Base-by-base conservation (phyloP, 805 yeast species). In the Saturnispora serradocipensis region DNA sequence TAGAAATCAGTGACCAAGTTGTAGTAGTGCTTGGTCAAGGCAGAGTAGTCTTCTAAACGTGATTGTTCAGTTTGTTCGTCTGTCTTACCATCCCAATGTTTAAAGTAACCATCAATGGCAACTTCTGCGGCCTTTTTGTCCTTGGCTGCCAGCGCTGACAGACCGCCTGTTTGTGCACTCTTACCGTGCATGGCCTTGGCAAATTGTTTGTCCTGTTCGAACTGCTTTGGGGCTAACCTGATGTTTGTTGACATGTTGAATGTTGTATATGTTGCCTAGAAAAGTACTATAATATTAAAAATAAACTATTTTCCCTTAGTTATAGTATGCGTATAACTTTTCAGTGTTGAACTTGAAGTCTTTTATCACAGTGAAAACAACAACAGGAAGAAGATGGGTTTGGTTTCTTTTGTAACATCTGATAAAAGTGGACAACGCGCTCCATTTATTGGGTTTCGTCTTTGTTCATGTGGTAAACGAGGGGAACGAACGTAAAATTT, bases 1-100 rank as follows among this genome's bases (percentile, higher is more conserved):
- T 93, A 93, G 64, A 93, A 93, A 71, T 91, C 99, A 28, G 99
- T 93, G 48, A 88, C 97, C 66, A 91, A 81, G 73, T 93, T 93
- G 76, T 91, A 91, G 77, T 91, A 91, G 67, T 93, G 95, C 68
- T 87, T 90, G 51, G 99, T 93, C 61, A 89, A 78, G 58, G 84
- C 83, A 53, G 95, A 86, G 73, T 91, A 91, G 70, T 90, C 97
- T 40, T 77, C 79, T 55, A 89, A 73, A 71, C 99, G 78, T 18
- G 69, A 66, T 48, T 78, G 72, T 72, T 89, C 86, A 65, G 93
- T 85, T 55, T 77, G 81, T 53, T 77, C 67, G 59, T 81, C 81
- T 22, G 87, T 83, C 67, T 86, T 86, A 63, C 95, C 95, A 66
- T 91, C 96, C 98, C 98, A 91, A 73, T 89, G 95, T 74, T 88